Base-by-base conservation (phyloP, 257 asterid species). In the Galeopsis tetrahit region DNA sequence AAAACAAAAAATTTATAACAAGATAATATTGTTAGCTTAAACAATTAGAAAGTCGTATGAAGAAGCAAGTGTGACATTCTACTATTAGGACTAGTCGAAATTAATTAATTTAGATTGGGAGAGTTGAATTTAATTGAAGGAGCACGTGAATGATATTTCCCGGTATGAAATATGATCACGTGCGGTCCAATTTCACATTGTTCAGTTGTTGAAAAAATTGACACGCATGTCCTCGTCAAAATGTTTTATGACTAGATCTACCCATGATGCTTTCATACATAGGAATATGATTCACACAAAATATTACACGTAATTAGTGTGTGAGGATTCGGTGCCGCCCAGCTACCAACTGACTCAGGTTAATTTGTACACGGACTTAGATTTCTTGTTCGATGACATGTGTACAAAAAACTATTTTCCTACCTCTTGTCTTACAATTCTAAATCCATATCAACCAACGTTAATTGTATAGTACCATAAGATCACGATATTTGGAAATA, bases 81-180 rank as follows among this genome's bases (percentile, higher is more conserved):
- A 33, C 52, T 36, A 34, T 13, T 33, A 7, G 44, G 66, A 68
- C 69, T 6, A 35, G 77, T 36, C 10, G 52, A 64, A 59, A 10
- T 67, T 64, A 63, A 21, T 70, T 51, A 38, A 21, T 38, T 28
- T 59, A 60, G 13, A n/a, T 48, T 28, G 10, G 60, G 5, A 17
- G 15, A 60, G 60, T 67, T 65, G 52, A 60, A 17, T 73, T 68
- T n/a, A 9, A 62, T 43, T 32, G n/a, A 66, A 57, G 28, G 14
- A 36, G 38, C 83, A 79, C 72, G 80, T 79, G 77, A 79, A 42
- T 57, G 59, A 62, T 70, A 79, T 42, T 67, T 65, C 66, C 7
- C 40, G 56, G 43, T 52, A 40, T 1, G 14, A 70, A 40, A 70
- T 49, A 63, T 7, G 34, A n/a, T 52, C 60, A 69, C 77, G 77